phyloP scores from a whole-genome alignment of 177 flowering plant genomes.

The Vitis hybrid region DNA sequence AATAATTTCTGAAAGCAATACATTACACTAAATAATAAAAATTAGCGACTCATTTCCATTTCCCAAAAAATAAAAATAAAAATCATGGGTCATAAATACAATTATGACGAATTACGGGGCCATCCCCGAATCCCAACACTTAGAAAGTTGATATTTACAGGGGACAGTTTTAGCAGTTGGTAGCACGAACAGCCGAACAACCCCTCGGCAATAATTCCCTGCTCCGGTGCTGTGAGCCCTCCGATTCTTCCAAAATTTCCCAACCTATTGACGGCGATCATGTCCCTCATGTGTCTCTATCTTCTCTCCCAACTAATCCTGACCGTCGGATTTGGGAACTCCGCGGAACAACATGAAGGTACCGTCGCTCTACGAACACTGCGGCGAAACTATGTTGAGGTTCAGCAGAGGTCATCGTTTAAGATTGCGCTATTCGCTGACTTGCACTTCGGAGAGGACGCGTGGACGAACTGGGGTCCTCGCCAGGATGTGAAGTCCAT shows the following conservation, averaged over 20 bases:
- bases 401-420: slow-evolving; percentile 39
- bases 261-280: neutral
- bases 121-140: no score
- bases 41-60: no score
- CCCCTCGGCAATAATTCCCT: neutral
- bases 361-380: slow-evolving; percentile 10
- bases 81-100: no score
- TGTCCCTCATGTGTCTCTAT: neutral
- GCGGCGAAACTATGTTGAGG: slow-evolving; percentile 20
- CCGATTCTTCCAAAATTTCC: neutral
- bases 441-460: slow-evolving; percentile 84
- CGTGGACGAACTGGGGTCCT: slow-evolving; percentile 93
- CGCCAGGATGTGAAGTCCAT: slow-evolving; percentile 64
- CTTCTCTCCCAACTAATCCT: slow-evolving; percentile 5
- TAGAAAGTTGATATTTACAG: no score
- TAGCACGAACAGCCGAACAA: no score
- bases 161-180: no score
- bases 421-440: slow-evolving; percentile 83
- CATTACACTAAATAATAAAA: no score
- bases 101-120: no score
- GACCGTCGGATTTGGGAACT: neutral
- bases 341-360: neutral
- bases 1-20: no score
- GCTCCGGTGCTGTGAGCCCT: neutral
- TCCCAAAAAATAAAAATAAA: no score